Percentiles rank a stretch among this genome's conserved stretches.
Conservation (phyloP, 768 basidiomycete genomes). For the Cyclocybe cylindracea region DNA sequence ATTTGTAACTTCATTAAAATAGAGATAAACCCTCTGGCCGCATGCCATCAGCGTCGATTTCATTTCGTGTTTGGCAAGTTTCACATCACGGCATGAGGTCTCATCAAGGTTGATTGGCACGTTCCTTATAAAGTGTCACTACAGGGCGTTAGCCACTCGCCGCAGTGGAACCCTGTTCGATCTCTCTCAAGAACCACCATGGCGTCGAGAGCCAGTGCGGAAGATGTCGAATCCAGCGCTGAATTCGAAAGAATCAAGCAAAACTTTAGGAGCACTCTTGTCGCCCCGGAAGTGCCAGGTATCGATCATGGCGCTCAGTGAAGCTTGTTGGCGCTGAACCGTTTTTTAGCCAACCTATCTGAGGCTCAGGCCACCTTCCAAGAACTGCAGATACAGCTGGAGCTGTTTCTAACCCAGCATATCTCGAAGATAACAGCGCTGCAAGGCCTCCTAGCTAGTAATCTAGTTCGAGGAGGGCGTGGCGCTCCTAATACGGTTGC, state of each 20-base stretch:
- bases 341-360: conserved; percentile 10
- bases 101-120: background rate
- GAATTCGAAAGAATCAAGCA: conserved; percentile 22
- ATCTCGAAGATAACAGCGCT: conserved; percentile 17
- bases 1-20: background rate
- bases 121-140: background rate
- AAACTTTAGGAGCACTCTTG: conserved; percentile 16
- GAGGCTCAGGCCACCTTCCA: conserved; percentile 19
- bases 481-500: background rate
- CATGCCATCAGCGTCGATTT: too few relatives aligned
- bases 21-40: too few relatives aligned
- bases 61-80: too few relatives aligned
- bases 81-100: background rate
- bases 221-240: conserved; percentile 18
- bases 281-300: conserved; percentile 18
- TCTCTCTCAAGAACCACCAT: conserved; percentile 1
- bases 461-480: conserved; percentile 3
- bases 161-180: background rate
- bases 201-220: conserved; percentile 8
- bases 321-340: background rate
- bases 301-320: background rate
- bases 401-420: conserved; percentile 20
- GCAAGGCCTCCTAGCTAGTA: conserved; percentile 10
- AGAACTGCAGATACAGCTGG: conserved; percentile 22
- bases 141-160: background rate